phyloP scores from a whole-genome alignment of 2,329 filamentous ascomycete species.

The Kalmusia sp. region DNA sequence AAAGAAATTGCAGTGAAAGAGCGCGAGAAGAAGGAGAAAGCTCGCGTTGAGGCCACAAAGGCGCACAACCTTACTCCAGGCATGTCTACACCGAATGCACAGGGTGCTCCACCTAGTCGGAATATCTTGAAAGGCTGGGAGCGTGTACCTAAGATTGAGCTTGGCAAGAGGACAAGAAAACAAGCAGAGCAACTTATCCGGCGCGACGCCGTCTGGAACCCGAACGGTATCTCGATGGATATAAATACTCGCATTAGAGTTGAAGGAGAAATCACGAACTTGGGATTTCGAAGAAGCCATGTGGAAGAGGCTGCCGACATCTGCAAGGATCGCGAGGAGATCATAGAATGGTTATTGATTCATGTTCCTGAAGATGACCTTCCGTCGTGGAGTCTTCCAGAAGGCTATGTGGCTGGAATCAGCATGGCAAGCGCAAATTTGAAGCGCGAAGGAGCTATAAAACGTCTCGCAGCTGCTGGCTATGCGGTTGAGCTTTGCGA shows the following conservation, averaged over 20 bases:
- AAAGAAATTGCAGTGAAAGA: conserved; percentile 81
- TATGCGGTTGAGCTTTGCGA: conserved; percentile 87
- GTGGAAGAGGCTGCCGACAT: conserved; percentile 85
- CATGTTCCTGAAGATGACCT: conserved; percentile 97
- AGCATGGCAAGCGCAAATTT: conserved; percentile 84
- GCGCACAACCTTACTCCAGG: conserved; percentile 59
- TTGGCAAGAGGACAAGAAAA: conserved; percentile 80
- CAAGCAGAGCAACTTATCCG: conserved; percentile 83
- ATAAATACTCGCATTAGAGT: conserved; percentile 64
- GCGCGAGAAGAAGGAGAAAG: conserved; percentile 67
- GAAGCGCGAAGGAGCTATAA: conserved; percentile 80
- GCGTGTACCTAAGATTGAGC: conserved; percentile 86
- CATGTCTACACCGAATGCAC: conserved; percentile 34
- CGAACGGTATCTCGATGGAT: conserved; percentile 72
- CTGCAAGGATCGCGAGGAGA: conserved; percentile 91
- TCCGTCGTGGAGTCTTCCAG: conserved; percentile 89
- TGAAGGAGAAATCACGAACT: conserved; percentile 74
- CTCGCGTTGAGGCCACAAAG: conserved; percentile 66
- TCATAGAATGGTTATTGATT: conserved; percentile 93
- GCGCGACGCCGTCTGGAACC: conserved; percentile 85
- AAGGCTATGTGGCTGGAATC: conserved; percentile 89
- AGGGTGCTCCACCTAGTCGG: conserved; percentile 41
- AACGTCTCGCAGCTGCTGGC: conserved; percentile 80
- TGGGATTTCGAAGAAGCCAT: conserved; percentile 90
- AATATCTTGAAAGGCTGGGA: conserved; percentile 77